These are phyloP conservation scores for Vanrija sp. DNA, from an alignment of 1,284 basidiomycete species.

Conservation along the genomic window DNA sequence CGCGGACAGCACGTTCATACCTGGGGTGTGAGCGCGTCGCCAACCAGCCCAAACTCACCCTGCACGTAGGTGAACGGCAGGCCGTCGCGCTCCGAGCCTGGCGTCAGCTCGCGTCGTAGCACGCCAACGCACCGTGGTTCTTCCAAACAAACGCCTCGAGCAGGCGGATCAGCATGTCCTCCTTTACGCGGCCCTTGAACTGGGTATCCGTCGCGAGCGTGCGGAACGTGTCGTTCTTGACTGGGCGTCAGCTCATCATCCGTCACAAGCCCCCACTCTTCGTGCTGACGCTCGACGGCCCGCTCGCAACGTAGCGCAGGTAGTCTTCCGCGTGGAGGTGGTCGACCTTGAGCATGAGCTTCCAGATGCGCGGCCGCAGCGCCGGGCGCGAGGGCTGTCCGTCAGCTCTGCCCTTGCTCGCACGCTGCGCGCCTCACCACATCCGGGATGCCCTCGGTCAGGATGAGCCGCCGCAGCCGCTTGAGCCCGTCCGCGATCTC, in stretches of 20 bases:
- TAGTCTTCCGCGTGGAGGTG: conserved; percentile 71
- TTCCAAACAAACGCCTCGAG: conserved; percentile 97
- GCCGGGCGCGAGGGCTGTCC: conserved; percentile 51
- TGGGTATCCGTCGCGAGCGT: conserved; percentile 91
- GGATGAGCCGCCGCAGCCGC: conserved; percentile 69
- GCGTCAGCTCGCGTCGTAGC: conserved; percentile 4
- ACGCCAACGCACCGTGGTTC: conserved; percentile 69
- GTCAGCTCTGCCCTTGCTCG: conserved; percentile 46
- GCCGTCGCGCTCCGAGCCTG: conserved; percentile 31
- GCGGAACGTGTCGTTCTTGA: conserved; percentile 59
- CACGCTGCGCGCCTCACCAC: conserved; percentile 17
- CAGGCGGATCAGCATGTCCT: conserved; percentile 92
- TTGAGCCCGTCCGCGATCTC: conserved; percentile 75
- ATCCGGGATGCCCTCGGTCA: conserved; percentile 78
- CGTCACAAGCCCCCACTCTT: conserved; percentile 66
- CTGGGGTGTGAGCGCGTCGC: conserved; percentile 11
- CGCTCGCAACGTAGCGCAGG: conserved; percentile 72
- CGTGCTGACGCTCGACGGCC: conserved; percentile 79
- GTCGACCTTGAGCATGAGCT: conserved; percentile 77
- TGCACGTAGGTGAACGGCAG: conserved; percentile 90
- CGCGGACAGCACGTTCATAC: conserved; percentile 97
- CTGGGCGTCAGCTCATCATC: conserved; percentile 27
- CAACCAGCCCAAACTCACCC: conserved; percentile 44
- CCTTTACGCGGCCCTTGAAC: conserved; percentile 89
- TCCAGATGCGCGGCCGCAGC: conserved; percentile 65